A percentile compares a stretch with the other conserved stretches of the same genome.
Evolutionary conservation across 1,284 basidiomycete genomes (phyloP).

Genomic region (Naganishia cerealis): DNA sequence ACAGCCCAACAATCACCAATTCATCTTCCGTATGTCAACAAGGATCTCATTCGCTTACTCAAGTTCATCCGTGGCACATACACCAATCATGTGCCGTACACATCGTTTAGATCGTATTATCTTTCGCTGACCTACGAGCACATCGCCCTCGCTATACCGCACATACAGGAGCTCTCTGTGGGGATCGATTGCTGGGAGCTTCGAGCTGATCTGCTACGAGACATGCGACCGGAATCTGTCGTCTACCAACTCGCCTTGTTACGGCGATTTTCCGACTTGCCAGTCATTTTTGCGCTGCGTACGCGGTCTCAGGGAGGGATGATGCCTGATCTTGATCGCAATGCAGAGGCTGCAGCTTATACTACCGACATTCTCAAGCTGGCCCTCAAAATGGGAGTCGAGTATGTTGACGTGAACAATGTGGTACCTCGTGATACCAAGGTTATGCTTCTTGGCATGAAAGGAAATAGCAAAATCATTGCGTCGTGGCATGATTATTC

Average conservation of each 20-base stretch:
- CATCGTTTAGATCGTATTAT: slow-evolving; percentile 74
- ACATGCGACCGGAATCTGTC: slow-evolving; percentile 52
- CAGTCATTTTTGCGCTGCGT: slow-evolving; percentile 84
- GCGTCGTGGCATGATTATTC: slow-evolving; percentile 86
- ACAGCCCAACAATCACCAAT: neutral
- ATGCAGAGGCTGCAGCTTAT: slow-evolving; percentile 64
- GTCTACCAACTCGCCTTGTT: slow-evolving; percentile 75
- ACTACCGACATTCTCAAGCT: slow-evolving; percentile 62
- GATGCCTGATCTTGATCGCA: slow-evolving; percentile 71
- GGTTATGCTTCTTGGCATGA: slow-evolving; percentile 45
- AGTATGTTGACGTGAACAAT: slow-evolving; percentile 84
- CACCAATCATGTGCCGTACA: slow-evolving; percentile 60
- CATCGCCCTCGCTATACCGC: slow-evolving; percentile 65
- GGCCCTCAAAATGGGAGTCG: slow-evolving; percentile 73
- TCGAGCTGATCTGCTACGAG: slow-evolving; percentile 74
- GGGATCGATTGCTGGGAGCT: slow-evolving; percentile 85
- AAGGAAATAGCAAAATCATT: slow-evolving; percentile 73
- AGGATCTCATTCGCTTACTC: slow-evolving; percentile 64
- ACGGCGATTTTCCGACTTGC: slow-evolving; percentile 69
- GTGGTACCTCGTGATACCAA: slow-evolving; percentile 62
- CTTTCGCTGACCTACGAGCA: slow-evolving; percentile 85
- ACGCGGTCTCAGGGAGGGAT: slow-evolving; percentile 79
- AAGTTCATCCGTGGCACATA: slow-evolving; percentile 71
- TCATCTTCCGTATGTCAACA: slow-evolving; percentile 26
- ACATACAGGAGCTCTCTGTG: slow-evolving; percentile 66